A percentile compares a stretch with the other conserved stretches of the same genome.
These are phyloP conservation scores for Fimicolochytrium jonesii DNA, from an alignment of 192 early-diverging fungal species.

Conservation along the genomic window DNA sequence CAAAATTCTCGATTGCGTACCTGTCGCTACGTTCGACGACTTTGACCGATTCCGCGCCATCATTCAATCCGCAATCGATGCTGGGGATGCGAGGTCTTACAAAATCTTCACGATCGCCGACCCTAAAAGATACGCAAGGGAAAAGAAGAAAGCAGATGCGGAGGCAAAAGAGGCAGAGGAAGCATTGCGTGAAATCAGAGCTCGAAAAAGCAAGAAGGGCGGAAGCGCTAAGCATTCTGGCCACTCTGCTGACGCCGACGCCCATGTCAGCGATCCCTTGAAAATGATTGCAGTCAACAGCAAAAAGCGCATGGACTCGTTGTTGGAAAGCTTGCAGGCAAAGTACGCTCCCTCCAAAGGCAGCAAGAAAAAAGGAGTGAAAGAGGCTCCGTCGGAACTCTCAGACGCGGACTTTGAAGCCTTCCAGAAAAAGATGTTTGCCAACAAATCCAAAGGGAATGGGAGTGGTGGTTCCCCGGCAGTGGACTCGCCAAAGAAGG, in stretches of 20 bases:
- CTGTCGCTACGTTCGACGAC: slow-evolving; percentile 60
- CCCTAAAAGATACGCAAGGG: slow-evolving; percentile 8
- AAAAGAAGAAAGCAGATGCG: background rate
- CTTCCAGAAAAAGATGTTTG: slow-evolving; percentile 48
- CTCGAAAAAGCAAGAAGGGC: background rate
- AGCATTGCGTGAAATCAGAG: background rate
- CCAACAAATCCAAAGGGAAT: no score
- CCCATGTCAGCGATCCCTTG: background rate
- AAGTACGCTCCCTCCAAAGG: slow-evolving; percentile 20
- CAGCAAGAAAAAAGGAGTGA: slow-evolving; percentile 22
- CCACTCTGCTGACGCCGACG: no score
- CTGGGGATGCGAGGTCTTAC: slow-evolving; percentile 46
- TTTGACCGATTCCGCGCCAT: slow-evolving; percentile 56
- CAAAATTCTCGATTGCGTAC: slow-evolving; percentile 57
- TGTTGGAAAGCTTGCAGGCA: slow-evolving; percentile 24
- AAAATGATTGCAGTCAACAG: slow-evolving; percentile 1
- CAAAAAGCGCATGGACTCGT: slow-evolving; percentile 8
- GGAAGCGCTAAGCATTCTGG: no score
- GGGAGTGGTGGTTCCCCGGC: no score
- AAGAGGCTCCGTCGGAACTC: slow-evolving; percentile 27
- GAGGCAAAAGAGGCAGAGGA: background rate
- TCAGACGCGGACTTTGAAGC: slow-evolving; percentile 65
- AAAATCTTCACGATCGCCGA: no score
- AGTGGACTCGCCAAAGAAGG: no score
- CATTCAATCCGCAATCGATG: slow-evolving; percentile 62